phyloP scores from a whole-genome alignment of 805 yeast genomes.

The Starmerella apis region DNA sequence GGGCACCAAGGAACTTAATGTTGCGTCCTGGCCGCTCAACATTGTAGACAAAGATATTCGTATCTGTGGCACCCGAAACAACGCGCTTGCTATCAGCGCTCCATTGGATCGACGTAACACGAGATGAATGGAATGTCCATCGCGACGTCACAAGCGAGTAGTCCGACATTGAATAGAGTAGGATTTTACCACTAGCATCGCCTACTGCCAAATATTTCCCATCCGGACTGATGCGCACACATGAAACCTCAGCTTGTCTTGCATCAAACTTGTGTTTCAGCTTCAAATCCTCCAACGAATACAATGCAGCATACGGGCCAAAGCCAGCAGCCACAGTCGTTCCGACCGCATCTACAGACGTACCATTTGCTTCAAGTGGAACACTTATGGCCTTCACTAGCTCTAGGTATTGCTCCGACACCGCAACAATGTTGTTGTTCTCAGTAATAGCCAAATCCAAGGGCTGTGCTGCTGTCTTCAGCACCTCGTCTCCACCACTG shows the following conservation, averaged over 20 bases:
- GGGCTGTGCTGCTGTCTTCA: conserved; percentile 40
- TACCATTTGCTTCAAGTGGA: conserved; percentile 14
- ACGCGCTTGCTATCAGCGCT: conserved; percentile 58
- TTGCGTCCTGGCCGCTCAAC: conserved; percentile 69
- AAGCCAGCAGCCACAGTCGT: conserved; percentile 43
- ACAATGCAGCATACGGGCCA: conserved; percentile 38
- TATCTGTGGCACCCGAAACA: conserved; percentile 75
- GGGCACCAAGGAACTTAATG: conserved; percentile 65
- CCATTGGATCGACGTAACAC: conserved; percentile 72
- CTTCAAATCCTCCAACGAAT: conserved; percentile 30
- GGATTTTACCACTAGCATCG: conserved; percentile 74
- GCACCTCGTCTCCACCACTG: conserved; percentile 26
- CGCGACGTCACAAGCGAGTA: conserved; percentile 57
- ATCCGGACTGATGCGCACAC: conserved; percentile 59
- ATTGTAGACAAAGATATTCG: conserved; percentile 68
- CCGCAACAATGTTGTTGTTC: conserved; percentile 35
- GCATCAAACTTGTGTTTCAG: conserved; percentile 35
- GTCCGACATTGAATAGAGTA: conserved; percentile 51
- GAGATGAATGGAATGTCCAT: conserved; percentile 93
- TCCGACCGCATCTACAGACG: conserved; percentile 31
- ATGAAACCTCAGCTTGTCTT: conserved; percentile 53
- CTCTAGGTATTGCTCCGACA: conserved; percentile 38
- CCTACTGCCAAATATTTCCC: conserved; percentile 69
- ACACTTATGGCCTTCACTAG: conserved; percentile 28
- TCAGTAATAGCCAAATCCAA: conserved; percentile 32